A percentile compares a stretch with the other conserved stretches of the same genome.
Evolutionary conservation across 2,329 filamentous ascomycete species (phyloP).

Genomic region (Mariannaea sp.): DNA sequence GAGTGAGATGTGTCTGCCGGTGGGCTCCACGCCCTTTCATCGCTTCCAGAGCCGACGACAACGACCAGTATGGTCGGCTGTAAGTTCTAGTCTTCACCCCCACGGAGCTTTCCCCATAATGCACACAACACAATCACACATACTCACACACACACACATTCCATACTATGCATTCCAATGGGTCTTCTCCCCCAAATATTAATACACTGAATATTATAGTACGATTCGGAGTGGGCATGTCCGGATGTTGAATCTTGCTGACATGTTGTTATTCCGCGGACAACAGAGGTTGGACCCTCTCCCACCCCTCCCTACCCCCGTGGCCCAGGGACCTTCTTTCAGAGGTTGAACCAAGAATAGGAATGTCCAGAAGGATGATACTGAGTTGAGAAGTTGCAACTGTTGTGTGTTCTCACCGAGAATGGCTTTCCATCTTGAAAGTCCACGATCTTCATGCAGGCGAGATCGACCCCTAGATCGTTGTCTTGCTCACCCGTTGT

Average conservation of each 20-base stretch:
- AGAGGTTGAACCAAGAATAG: not conserved
- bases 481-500: not conserved
- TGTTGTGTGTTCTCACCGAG: no score
- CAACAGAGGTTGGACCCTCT: not conserved
- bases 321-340: not conserved
- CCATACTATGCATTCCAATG: no score
- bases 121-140: no score
- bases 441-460: not conserved
- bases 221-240: no score
- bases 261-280: not conserved
- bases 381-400: not conserved
- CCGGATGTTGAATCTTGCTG: no score
- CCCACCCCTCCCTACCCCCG: not conserved
- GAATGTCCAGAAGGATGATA: not conserved
- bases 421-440: no score
- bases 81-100: slow-evolving; percentile 1
- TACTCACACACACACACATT: no score
- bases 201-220: no score
- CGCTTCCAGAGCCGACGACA: not conserved
- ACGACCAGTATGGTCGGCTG: not conserved
- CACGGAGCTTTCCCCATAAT: slow-evolving; percentile 8
- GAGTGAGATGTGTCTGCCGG: not conserved
- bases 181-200: no score
- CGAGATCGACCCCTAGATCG: not conserved
- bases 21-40: not conserved